These are phyloP conservation scores for Stemphylium vesicarium DNA, from an alignment of 2,329 filamentous ascomycete species.

Conservation along the genomic window DNA sequence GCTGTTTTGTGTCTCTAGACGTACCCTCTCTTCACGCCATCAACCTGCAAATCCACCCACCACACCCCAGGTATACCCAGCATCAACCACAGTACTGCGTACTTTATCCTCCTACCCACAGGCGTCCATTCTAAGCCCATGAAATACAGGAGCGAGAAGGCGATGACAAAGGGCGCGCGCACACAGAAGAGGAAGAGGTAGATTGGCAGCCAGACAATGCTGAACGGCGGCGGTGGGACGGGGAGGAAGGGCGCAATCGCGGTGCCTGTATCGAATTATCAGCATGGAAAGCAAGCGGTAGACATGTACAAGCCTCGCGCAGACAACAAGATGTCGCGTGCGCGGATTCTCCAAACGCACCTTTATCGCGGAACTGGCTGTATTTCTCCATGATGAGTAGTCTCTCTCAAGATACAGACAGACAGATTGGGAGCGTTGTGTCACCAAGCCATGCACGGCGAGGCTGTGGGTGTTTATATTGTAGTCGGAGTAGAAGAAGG, in stretches of 20 bases:
- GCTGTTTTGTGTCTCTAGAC: constrained; percentile 21
- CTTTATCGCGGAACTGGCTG: constrained; percentile 89
- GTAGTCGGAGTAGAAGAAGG: neutral
- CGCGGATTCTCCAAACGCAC: constrained; percentile 52
- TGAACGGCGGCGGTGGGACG: constrained; percentile 69
- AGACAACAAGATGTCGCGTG: neutral
- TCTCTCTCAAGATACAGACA: neutral
- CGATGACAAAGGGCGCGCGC: constrained; percentile 78
- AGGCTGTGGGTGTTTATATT: neutral
- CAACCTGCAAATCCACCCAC: constrained; percentile 98
- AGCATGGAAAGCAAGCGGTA: constrained; percentile 5
- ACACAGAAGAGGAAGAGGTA: constrained; percentile 78
- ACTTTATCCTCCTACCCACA: constrained; percentile 71
- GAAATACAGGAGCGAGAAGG: constrained; percentile 74
- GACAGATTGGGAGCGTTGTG: constrained; percentile 15
- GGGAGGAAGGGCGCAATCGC: constrained; percentile 97
- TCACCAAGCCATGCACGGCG: constrained; percentile 28
- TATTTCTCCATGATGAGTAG: constrained; percentile 81
- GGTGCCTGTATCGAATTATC: constrained; percentile 67
- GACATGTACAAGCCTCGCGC: neutral
- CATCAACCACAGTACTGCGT: constrained; percentile 85
- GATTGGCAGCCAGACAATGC: constrained; percentile 65
- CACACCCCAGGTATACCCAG: constrained; percentile 90
- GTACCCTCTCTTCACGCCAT: constrained; percentile 90
- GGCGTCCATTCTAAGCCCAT: constrained; percentile 82